Evolutionary conservation across 768 basidiomycete species (phyloP), one percentile per base, ranked within the genome.

Genomic region (Leccinum ochraceum): DNA sequence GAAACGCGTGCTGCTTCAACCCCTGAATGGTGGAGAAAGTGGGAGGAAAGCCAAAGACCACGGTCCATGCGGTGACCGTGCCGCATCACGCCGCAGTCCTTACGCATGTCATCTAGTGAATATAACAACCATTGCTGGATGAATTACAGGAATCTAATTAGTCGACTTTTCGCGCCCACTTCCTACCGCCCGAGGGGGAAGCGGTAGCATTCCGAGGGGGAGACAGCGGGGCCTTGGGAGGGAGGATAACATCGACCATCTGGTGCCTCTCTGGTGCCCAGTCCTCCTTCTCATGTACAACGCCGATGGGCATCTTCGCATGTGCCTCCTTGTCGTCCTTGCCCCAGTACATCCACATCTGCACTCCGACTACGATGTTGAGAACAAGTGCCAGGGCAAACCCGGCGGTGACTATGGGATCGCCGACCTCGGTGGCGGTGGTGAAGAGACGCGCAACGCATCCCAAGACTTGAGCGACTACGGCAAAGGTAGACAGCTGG

Each of bases 371-470:
- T n/a, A 96, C 79, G 59, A 86, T 62, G 74, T 99, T 99, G 10
- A 98, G 79, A 6, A 86, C 50, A 1, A 96, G 85, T 2, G 94
- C 93, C 22, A 95, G 81, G 0, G 82, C 86, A 74, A 95, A 98
- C 28, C 94, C 92, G 26, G 91, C 89, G 20, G 86, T 78, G 64
- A 98, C 84, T 64, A 97, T 80, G 8, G 72, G 65, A 74, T 98
- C 97, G 54, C 87, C 85, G 59, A 97, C 88, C 73, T 98, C 96
- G 34, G 89, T 89, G 10, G 87, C 83, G 13, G 94, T 98, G 7
- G 97, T 99, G 80, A 95, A 98, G 16, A 98, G 78, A 50, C 97
- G 81, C 0, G 96, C 97, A 39, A 94, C 78, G 74, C 95, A 97
- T 24, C 97, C 96, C 1, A 81, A 82, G 42, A 98, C 83, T 64